Base-by-base conservation (phyloP, 495 filamentous ascomycete genomes). In the Pseudotulostoma volvatum region DNA sequence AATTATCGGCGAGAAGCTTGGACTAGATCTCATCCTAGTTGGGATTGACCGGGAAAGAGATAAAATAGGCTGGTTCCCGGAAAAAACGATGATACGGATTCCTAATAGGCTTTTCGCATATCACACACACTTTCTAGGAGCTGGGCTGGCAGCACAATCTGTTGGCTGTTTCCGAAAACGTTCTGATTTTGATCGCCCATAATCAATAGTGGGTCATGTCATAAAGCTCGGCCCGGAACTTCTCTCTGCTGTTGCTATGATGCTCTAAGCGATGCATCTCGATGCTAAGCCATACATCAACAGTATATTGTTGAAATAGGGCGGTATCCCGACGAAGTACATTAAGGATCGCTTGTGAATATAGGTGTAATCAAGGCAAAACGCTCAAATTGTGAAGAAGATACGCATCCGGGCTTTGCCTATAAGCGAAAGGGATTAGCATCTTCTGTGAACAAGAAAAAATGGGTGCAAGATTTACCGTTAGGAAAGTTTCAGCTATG, bases 271-370 rank as follows among this genome's bases (percentile, higher is more conserved):
- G 23, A 11, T 28, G 23, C 23, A 28, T 28, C 5, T 28, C 23
- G 11, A 28, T 28, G n/a, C 79, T 78, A 44, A 80, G 79, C 1
- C 70, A 77, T 1, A 83, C 76, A 44, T 84, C 80, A 3, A 83
- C 30, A 20, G 74, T 53, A 42, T 70, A 79, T 34, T 59, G 58
- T 21, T 56, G 34, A 28, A 28, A 28, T 11, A 28, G 23, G 11
- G 23, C 23, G 11, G 23, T 11, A 28, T 11, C 23, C 11, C 23
- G 23, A 11, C 11, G 23, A 28, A 28, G 23, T 11, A 28, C 23
- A 28, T 28, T 28, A 28, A 28, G 23, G 23, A 28, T 5, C 11
- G 5, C 5, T 28, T 28, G 5, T 11, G 23, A 28, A 28, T 28
- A 11, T 28, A 28, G 23, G 23, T 11, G 23, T 28, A 11, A 28